phyloP scores from a whole-genome alignment of 2,329 filamentous ascomycete species.

The Diplocarpon mali region DNA sequence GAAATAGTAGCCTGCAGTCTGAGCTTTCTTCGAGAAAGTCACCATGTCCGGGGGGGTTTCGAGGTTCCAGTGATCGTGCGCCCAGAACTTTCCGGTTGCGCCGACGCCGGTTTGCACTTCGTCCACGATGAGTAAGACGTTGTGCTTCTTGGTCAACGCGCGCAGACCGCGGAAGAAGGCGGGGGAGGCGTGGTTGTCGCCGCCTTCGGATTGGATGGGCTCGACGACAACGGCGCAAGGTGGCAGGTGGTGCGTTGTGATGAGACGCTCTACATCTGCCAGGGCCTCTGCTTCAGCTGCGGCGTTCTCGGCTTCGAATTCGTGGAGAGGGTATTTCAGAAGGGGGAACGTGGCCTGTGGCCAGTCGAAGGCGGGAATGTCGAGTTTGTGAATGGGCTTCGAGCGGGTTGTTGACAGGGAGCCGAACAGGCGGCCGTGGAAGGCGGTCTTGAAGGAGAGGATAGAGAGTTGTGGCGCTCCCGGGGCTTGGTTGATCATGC shows the following conservation, averaged over 20 bases:
- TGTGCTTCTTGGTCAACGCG: slow-evolving; percentile 57
- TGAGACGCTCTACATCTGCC: slow-evolving; percentile 59
- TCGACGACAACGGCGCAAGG: slow-evolving; percentile 67
- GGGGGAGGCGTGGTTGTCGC: slow-evolving; percentile 73
- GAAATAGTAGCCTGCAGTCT: slow-evolving; percentile 76
- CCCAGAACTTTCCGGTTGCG: slow-evolving; percentile 82
- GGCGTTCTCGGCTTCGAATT: slow-evolving; percentile 57
- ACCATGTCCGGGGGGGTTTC: slow-evolving; percentile 67
- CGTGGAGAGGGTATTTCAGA: slow-evolving; percentile 65
- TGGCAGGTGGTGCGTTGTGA: slow-evolving; percentile 55
- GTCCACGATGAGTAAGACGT: slow-evolving; percentile 68
- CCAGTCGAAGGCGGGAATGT: slow-evolving; percentile 84
- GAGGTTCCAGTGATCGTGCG: slow-evolving; percentile 74
- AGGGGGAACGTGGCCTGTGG: slow-evolving; percentile 71
- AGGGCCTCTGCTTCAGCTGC: slow-evolving; percentile 63
- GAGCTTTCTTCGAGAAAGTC: slow-evolving; percentile 82
- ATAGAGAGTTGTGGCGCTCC: slow-evolving; percentile 67
- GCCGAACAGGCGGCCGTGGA: slow-evolving; percentile 75
- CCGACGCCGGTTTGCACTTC: slow-evolving; percentile 78
- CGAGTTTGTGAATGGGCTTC: slow-evolving; percentile 77
- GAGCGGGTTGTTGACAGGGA: slow-evolving; percentile 68
- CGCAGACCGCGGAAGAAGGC: slow-evolving; percentile 69
- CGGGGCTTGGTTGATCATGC: slow-evolving; percentile 62
- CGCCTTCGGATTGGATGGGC: slow-evolving; percentile 74
- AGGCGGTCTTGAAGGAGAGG: slow-evolving; percentile 65